phyloP scores from a whole-genome alignment of 139 green algal species.

The Chlorella sp. region DNA sequence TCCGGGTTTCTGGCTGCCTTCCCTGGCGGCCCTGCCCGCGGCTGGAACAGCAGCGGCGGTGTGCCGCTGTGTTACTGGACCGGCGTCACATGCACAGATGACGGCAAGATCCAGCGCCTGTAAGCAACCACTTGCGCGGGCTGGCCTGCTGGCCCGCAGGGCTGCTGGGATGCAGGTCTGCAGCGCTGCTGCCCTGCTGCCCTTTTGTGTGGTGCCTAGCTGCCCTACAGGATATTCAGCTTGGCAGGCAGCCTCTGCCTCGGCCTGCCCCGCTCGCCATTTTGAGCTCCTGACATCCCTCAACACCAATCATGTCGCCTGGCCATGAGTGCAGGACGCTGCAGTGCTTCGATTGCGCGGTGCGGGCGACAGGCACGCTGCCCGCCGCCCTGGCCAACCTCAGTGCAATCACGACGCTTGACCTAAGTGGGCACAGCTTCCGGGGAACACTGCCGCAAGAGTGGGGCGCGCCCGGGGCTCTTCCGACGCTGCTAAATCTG shows the following conservation, averaged over 20 bases:
- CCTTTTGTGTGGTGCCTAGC: no score
- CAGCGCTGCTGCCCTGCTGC: no score
- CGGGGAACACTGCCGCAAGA: not conserved
- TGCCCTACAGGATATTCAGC: no score
- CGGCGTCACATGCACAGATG: not conserved
- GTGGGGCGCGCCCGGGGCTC: not conserved
- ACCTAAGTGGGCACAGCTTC: slow-evolving; percentile 20
- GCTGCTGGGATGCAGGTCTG: no score
- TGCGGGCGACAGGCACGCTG: slow-evolving; percentile 6
- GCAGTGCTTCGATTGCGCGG: slow-evolving; percentile 1
- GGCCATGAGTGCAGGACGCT: not conserved
- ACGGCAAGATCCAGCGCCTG: not conserved
- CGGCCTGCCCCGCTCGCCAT: not conserved
- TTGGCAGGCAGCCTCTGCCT: not conserved
- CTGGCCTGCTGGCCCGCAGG: not conserved
- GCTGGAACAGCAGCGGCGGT: not conserved
- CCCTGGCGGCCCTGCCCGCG: not conserved
- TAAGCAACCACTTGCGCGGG: not conserved
- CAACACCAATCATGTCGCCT: no score
- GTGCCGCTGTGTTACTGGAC: slow-evolving; percentile 18
- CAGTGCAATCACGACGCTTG: not conserved
- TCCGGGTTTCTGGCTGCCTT: not conserved
- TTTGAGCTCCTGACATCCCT: not conserved
- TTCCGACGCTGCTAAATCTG: slow-evolving; percentile 23
- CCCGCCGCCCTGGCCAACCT: not conserved